Evolutionary conservation across 805 yeast species (phyloP).

Genomic region (Pichia insulana): DNA sequence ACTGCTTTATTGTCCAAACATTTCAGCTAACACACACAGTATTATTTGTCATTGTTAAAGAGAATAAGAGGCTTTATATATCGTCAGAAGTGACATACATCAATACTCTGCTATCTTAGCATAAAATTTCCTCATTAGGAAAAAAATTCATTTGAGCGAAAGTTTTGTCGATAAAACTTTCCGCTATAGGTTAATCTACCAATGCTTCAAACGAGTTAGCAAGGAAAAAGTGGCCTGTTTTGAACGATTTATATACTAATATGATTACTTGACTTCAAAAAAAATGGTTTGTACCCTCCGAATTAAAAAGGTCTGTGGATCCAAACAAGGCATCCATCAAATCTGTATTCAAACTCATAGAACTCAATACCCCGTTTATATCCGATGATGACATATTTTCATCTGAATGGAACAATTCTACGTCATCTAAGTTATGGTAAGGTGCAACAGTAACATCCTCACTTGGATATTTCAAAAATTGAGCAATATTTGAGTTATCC

Average conservation of each 20-base stretch:
- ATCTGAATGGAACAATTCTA: not conserved
- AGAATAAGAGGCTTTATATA: not conserved
- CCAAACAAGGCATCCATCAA: constrained; percentile 27
- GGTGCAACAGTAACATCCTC: no score
- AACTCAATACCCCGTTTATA: constrained; percentile 22
- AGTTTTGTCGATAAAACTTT: constrained; percentile 1
- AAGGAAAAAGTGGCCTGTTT: not conserved
- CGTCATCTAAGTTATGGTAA: no score
- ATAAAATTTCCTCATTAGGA: constrained; percentile 7
- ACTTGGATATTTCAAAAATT: no score
- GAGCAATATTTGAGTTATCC: no score
- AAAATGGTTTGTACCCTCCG: not conserved
- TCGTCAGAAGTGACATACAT: not conserved
- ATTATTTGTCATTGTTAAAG: no score
- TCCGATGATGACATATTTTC: constrained; percentile 4
- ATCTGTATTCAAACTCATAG: constrained; percentile 24
- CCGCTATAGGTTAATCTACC: not conserved
- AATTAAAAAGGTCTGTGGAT: constrained; percentile 16
- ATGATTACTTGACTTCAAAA: not conserved
- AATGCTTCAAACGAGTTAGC: no score
- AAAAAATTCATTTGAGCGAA: not conserved
- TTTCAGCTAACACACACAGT: no score
- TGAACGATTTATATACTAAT: no score
- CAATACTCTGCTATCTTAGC: constrained; percentile 1
- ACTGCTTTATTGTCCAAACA: no score